A percentile compares a stretch with the other conserved stretches of the same genome.
These are phyloP conservation scores for Chloris gayana DNA, from an alignment of 176 grass and related monocot genomes.

Conservation along the genomic window DNA sequence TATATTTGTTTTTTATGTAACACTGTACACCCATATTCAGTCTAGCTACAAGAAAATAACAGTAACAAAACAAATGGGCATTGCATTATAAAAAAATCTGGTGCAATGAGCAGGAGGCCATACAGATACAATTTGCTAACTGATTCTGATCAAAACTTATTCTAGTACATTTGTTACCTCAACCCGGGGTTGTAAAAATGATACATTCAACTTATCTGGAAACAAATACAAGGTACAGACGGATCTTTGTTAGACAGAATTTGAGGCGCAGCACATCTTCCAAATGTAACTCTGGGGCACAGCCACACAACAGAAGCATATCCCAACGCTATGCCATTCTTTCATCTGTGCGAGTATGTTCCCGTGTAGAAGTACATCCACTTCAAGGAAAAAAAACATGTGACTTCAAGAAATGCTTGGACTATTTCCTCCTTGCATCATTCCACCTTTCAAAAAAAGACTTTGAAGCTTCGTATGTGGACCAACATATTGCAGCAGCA, in stretches of 20 bases:
- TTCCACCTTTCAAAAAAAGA: slow-evolving; percentile 83
- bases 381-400: slow-evolving; percentile 48
- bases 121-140: slow-evolving; percentile 7
- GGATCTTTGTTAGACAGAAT: slow-evolving; percentile 45
- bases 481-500: slow-evolving; percentile 92
- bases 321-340: slow-evolving; percentile 38
- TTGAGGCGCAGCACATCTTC: slow-evolving; percentile 29
- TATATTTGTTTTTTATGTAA: background rate
- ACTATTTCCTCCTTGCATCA: slow-evolving; percentile 68
- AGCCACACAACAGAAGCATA: slow-evolving; percentile 19
- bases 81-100: slow-evolving; percentile 14
- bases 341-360: slow-evolving; percentile 29
- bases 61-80: background rate
- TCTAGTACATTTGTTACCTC: slow-evolving; percentile 30
- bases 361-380: slow-evolving; percentile 44
- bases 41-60: background rate
- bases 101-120: background rate
- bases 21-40: background rate
- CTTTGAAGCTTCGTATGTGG: slow-evolving; percentile 87
- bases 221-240: slow-evolving; percentile 51
- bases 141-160: slow-evolving; percentile 44
- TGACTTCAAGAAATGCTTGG: background rate
- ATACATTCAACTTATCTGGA: slow-evolving; percentile 56
- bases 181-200: slow-evolving; percentile 28
- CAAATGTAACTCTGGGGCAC: slow-evolving; percentile 19